Evolutionary conservation across 345 rosid species (phyloP).

Genomic region (Citrus unshiu): DNA sequence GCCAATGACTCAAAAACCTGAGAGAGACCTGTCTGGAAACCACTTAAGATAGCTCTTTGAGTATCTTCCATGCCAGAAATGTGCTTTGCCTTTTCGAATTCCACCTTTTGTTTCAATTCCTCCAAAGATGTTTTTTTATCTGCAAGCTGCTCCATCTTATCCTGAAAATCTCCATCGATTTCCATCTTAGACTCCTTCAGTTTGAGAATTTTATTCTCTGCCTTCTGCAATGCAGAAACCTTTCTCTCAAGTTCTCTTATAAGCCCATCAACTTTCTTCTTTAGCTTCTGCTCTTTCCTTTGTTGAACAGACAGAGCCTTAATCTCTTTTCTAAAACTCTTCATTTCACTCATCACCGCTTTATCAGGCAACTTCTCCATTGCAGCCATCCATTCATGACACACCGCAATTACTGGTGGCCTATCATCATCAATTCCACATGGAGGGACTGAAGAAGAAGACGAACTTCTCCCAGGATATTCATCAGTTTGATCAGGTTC

Average conservation of each 20-base stretch:
- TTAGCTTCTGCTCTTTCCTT: constrained; percentile 39
- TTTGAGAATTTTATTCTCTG: constrained; percentile 28
- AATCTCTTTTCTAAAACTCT: constrained; percentile 27
- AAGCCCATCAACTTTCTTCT: constrained; percentile 39
- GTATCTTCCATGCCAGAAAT: constrained; percentile 29
- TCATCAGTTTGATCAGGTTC: constrained; percentile 17
- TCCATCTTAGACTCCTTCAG: constrained; percentile 19
- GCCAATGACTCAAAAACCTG: constrained; percentile 30
- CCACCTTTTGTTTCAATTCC: constrained; percentile 23
- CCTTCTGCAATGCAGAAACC: constrained; percentile 26
- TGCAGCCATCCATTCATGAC: constrained; percentile 35
- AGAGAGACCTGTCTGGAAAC: constrained; percentile 38
- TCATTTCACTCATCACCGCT: constrained; percentile 28
- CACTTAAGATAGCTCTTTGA: constrained; percentile 22
- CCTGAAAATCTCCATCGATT: constrained; percentile 15
- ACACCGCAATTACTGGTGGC: constrained; percentile 29
- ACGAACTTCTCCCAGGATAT: not conserved
- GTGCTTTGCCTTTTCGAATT: constrained; percentile 36
- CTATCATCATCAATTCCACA: not conserved
- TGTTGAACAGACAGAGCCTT: constrained; percentile 33
- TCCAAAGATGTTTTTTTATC: constrained; percentile 30
- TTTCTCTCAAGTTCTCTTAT: constrained; percentile 29
- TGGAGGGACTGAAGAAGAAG: constrained; percentile 3
- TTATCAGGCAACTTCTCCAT: constrained; percentile 33
- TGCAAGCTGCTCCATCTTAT: constrained; percentile 23